These are phyloP conservation scores for Corinectria fuckeliana DNA, from an alignment of 2,329 filamentous ascomycete genomes.

Conservation along the genomic window DNA sequence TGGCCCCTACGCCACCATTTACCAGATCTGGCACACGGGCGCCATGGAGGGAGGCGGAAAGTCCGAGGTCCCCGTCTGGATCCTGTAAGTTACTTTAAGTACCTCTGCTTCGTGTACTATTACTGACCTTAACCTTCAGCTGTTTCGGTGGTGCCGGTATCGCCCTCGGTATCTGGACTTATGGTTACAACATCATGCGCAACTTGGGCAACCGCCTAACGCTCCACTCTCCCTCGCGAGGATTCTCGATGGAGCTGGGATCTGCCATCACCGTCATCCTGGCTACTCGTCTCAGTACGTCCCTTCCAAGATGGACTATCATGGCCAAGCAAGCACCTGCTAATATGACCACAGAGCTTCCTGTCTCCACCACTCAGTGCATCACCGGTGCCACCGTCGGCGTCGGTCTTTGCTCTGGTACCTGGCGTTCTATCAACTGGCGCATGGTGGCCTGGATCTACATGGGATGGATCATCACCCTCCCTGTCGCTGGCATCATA, in stretches of 20 bases:
- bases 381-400: conserved; percentile 69
- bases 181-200: conserved; percentile 71
- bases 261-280: conserved; percentile 67
- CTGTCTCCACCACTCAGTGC: conserved; percentile 70
- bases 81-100: conserved; percentile 47
- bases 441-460: conserved; percentile 68
- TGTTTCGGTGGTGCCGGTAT: conserved; percentile 59
- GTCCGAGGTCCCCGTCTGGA: conserved; percentile 63
- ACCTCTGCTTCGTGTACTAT: not conserved
- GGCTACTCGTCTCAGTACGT: conserved; percentile 63
- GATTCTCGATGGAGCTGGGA: conserved; percentile 67
- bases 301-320: rapidly evolving
- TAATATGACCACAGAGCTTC: conserved; percentile 51
- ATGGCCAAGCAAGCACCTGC: not conserved
- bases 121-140: conserved; percentile 12
- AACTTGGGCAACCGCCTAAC: conserved; percentile 68
- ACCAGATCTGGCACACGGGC: conserved; percentile 62
- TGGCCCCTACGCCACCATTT: conserved; percentile 69
- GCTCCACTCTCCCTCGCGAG: conserved; percentile 64
- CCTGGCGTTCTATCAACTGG: conserved; percentile 67
- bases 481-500: conserved; percentile 62
- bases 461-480: conserved; percentile 65
- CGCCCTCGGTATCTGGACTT: conserved; percentile 65
- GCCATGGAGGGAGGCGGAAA: conserved; percentile 48
- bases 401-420: conserved; percentile 67